A percentile compares a stretch with the other conserved stretches of the same genome.
These are phyloP conservation scores for Acanthamoeba pearcei DNA, from an alignment of 208 protist genomes.

Conservation along the genomic window DNA sequence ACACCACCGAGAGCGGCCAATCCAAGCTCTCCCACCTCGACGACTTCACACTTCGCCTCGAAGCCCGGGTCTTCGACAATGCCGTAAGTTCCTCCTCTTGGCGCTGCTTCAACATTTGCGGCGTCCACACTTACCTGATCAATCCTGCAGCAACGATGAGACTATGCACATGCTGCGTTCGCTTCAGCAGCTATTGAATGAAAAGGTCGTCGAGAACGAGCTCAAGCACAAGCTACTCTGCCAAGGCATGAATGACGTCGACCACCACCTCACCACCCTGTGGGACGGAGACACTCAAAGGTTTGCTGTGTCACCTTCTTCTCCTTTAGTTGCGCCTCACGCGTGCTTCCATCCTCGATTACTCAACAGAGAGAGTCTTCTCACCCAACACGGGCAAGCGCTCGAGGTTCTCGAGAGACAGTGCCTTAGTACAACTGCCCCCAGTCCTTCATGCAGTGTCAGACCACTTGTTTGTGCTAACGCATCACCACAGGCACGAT, in stretches of 20 bases:
- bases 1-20: background rate
- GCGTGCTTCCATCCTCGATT: background rate
- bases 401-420: background rate
- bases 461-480: background rate
- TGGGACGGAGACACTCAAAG: background rate
- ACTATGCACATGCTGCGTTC: background rate
- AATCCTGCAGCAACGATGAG: background rate
- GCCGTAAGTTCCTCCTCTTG: no score
- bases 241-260: background rate
- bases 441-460: background rate
- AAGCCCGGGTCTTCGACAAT: background rate
- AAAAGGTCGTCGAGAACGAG: background rate
- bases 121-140: background rate
- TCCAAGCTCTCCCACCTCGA: background rate
- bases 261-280: background rate
- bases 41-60: background rate
- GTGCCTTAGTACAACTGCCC: background rate
- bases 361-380: background rate
- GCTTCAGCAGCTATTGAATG: background rate
- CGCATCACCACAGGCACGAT: background rate
- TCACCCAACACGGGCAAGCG: background rate
- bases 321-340: background rate
- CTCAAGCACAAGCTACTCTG: background rate
- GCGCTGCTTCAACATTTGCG: no score
- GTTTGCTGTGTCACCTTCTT: background rate